phyloP scores from a whole-genome alignment of 2,329 filamentous ascomycete genomes.

The Aureobasidium sp. region DNA sequence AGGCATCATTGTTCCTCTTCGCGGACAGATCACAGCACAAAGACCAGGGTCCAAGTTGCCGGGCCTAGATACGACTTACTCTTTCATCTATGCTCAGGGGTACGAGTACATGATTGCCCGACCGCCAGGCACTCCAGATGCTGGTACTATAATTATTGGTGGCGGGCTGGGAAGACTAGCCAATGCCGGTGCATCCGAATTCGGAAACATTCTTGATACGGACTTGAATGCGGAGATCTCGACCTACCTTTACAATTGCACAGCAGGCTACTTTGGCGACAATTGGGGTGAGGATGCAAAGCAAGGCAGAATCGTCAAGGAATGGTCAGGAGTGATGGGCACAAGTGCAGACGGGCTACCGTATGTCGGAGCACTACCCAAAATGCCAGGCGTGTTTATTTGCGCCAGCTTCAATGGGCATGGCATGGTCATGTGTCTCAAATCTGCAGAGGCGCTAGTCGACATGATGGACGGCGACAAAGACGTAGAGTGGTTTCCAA shows the following conservation, averaged over 20 bases:
- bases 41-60: slow-evolving; percentile 29
- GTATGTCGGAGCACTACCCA: slow-evolving; percentile 40
- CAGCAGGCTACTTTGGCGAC: slow-evolving; percentile 46
- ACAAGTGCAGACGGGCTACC: slow-evolving; percentile 46
- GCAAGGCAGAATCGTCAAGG: slow-evolving; percentile 29
- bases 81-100: slow-evolving; percentile 53
- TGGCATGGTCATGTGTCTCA: slow-evolving; percentile 34
- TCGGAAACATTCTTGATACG: slow-evolving; percentile 52
- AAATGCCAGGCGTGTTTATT: slow-evolving; percentile 45
- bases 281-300: slow-evolving; percentile 31
- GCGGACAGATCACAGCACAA: slow-evolving; percentile 36
- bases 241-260: slow-evolving; percentile 39
- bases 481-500: slow-evolving; percentile 46
- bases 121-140: slow-evolving; percentile 37
- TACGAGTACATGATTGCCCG: slow-evolving; percentile 63
- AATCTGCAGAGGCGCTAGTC: slow-evolving; percentile 52
- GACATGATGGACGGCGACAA: slow-evolving; percentile 40
- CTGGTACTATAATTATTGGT: slow-evolving; percentile 55
- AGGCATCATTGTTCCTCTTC: slow-evolving; percentile 33
- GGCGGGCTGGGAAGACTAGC: slow-evolving; percentile 46
- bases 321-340: slow-evolving; percentile 49
- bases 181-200: slow-evolving; percentile 41
- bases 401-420: slow-evolving; percentile 59
- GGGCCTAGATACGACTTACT: slow-evolving; percentile 49
- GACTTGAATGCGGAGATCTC: slow-evolving; percentile 46